Conservation (phyloP, 208 protist species). For the Acanthamoeba castellanii region DNA sequence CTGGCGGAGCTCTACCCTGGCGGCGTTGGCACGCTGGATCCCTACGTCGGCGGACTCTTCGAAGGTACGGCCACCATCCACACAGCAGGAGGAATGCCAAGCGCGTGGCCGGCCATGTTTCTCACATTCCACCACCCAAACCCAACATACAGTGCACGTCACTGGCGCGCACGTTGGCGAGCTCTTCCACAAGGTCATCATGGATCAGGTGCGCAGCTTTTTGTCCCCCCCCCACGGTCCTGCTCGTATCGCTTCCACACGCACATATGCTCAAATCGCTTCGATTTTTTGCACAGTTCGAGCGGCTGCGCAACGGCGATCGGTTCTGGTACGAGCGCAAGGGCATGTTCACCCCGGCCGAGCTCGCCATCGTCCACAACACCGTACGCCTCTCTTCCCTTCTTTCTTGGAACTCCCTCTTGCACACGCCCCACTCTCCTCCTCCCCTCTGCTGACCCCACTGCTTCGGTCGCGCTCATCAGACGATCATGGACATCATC, state of each 20-base stretch:
- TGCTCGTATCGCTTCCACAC: too few relatives aligned
- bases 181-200: conserved; percentile 30
- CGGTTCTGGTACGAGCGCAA: conserved; percentile 75
- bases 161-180: conserved; percentile 53
- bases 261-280: neutral
- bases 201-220: neutral
- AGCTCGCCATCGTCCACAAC: conserved; percentile 60
- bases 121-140: neutral
- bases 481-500: conserved; percentile 68
- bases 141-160: neutral
- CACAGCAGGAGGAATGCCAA: too few relatives aligned
- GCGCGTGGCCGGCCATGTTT: too few relatives aligned
- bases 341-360: conserved; percentile 45
- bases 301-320: conserved; percentile 70
- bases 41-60: conserved; percentile 67
- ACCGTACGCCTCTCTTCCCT: conserved; percentile 7
- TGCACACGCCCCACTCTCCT: too few relatives aligned
- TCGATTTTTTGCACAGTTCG: conserved; percentile 34
- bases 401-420: neutral
- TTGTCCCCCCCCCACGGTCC: neutral
- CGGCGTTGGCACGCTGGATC: conserved; percentile 18
- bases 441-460: neutral
- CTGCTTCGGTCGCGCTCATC: neutral
- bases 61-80: neutral
- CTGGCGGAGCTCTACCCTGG: conserved; percentile 54